Percentiles rank a stretch among this genome's conserved stretches.
Evolutionary conservation across 805 yeast genomes (phyloP).

Genomic region (Saccharomycopsis lassenensis): DNA sequence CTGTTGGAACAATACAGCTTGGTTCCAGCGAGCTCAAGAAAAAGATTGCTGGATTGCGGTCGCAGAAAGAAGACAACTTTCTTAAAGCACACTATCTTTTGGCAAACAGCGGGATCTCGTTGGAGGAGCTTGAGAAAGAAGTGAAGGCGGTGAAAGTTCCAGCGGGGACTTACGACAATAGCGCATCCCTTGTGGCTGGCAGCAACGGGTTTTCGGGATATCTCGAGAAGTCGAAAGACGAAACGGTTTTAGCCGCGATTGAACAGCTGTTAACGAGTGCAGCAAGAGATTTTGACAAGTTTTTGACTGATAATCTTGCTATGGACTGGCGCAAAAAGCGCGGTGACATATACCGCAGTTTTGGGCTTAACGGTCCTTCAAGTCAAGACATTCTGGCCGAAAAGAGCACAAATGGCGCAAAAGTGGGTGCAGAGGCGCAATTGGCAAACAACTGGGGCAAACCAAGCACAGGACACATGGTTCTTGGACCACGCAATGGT

Average conservation of each 20-base stretch:
- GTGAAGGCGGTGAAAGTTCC: constrained; percentile 28
- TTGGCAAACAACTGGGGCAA: constrained; percentile 23
- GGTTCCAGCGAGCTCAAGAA: constrained; percentile 70
- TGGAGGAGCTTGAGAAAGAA: constrained; percentile 66
- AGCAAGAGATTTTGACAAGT: constrained; percentile 72
- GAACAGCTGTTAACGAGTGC: constrained; percentile 69
- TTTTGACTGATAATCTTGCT: constrained; percentile 58
- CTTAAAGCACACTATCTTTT: constrained; percentile 80
- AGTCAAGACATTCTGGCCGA: too few species aligned
- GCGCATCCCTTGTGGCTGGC: constrained; percentile 18
- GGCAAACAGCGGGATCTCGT: constrained; percentile 80
- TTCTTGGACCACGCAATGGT: constrained; percentile 24
- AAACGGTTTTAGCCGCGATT: constrained; percentile 69
- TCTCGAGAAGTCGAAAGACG: constrained; percentile 63
- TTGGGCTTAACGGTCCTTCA: too few species aligned
- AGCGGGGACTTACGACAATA: constrained; percentile 6
- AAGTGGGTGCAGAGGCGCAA: too few species aligned
- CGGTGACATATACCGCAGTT: constrained; percentile 58
- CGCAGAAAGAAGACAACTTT: constrained; percentile 29
- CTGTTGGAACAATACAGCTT: constrained; percentile 70
- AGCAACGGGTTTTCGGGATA: constrained; percentile 46
- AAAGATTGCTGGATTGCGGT: constrained; percentile 49
- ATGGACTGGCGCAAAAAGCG: constrained; percentile 80
- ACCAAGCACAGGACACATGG: constrained; percentile 24
- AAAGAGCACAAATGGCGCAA: too few species aligned